phyloP scores from a whole-genome alignment of 805 yeast species.

The Suhomyces emberorum region DNA sequence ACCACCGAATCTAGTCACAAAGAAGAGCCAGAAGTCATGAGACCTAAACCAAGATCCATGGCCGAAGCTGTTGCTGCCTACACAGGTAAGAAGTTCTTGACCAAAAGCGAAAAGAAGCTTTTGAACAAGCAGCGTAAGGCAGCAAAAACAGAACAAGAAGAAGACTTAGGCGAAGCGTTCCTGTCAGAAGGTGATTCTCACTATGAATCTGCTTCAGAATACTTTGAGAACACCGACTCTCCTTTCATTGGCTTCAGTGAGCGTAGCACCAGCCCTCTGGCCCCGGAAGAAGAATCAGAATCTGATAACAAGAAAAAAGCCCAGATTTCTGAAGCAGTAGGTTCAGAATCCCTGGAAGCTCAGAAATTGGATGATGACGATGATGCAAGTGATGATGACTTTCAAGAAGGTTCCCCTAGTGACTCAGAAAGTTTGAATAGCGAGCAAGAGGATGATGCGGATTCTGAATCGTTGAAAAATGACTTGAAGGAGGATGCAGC shows the following conservation, averaged over 20 bases:
- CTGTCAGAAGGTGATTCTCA: conserved; percentile 20
- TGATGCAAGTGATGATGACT: conserved; percentile 9
- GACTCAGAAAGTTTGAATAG: conserved; percentile 4
- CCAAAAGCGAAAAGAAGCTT: conserved; percentile 42
- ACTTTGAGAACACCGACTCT: conserved; percentile 13
- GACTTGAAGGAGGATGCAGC: conserved; percentile 18
- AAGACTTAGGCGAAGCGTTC: conserved; percentile 14
- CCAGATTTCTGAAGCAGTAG: neutral
- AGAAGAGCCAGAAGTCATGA: conserved; percentile 12
- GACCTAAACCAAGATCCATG: conserved; percentile 44
- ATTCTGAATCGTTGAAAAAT: conserved; percentile 7
- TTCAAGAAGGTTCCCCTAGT: conserved; percentile 2
- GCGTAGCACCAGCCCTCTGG: neutral
- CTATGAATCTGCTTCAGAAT: conserved; percentile 34
- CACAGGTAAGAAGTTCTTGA: conserved; percentile 51
- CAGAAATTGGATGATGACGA: conserved; percentile 8
- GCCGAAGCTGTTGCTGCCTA: conserved; percentile 60
- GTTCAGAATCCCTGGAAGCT: conserved; percentile 2
- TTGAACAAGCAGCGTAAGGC: conserved; percentile 22
- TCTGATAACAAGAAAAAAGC: conserved; percentile 9
- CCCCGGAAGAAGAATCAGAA: conserved; percentile 11
- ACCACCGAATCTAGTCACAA: too few species aligned
- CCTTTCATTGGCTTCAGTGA: conserved; percentile 12
- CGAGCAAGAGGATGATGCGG: conserved; percentile 21
- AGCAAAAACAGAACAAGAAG: conserved; percentile 8